Percentiles rank a stretch among this genome's conserved stretches.
Conservation (phyloP, 129 eudicot species). For the Artemisia tridentata region DNA sequence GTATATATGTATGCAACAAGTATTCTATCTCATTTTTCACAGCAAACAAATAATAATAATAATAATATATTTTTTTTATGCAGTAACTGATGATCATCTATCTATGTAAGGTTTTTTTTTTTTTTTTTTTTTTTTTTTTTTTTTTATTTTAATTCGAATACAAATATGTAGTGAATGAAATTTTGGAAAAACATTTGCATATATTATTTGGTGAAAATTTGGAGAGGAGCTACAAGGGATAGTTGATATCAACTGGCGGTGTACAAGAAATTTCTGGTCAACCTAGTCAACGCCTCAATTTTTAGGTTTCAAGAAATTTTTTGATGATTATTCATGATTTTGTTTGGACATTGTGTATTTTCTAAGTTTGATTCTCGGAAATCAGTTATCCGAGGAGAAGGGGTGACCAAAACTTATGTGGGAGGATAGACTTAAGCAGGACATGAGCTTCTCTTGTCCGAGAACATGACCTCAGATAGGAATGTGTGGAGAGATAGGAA, state of each 20-base stretch:
- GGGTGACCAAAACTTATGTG: too few species aligned
- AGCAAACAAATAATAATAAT: too few species aligned
- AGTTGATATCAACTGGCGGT: slow-evolving; percentile 72
- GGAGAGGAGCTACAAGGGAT: slow-evolving; percentile 84
- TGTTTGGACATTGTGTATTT: too few species aligned
- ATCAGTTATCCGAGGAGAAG: too few species aligned
- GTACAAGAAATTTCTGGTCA: slow-evolving; percentile 73
- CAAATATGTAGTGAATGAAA: too few species aligned
- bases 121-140: not conserved
- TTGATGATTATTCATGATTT: too few species aligned
- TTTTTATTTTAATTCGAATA: too few species aligned
- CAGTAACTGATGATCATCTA: slow-evolving; percentile 73
- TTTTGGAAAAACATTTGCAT: slow-evolving; percentile 50
- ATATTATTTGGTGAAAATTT: slow-evolving; percentile 71
- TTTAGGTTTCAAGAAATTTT: slow-evolving; percentile 39
- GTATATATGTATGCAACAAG: slow-evolving; percentile 18
- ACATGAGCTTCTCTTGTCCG: too few species aligned
- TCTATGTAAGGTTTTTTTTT: slow-evolving; percentile 36
- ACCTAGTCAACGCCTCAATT: slow-evolving; percentile 68
- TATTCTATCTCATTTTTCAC: not conserved
- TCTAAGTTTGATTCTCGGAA: too few species aligned
- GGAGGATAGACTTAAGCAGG: too few species aligned
- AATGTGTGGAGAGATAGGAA: too few species aligned
- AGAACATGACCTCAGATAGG: too few species aligned
- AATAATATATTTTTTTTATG: not conserved